Conservation (phyloP, 1,139 yeast genomes). For the Suhomyces taliae region DNA sequence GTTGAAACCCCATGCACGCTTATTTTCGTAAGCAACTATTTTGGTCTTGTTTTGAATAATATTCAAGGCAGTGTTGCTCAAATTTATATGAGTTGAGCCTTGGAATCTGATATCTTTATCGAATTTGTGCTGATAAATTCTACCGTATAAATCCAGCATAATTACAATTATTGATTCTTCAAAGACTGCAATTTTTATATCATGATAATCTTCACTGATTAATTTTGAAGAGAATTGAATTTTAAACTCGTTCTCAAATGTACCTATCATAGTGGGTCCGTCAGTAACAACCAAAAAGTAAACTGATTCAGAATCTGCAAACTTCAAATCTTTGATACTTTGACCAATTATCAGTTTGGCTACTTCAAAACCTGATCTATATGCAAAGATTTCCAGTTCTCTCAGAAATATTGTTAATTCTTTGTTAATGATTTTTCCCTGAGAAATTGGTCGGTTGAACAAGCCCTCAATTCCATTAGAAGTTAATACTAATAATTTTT, state of each 20-base stretch:
- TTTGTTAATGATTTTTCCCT: neutral
- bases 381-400: neutral
- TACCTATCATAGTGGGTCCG: neutral
- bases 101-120: neutral
- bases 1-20: neutral
- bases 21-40: neutral
- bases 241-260: neutral
- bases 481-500: neutral
- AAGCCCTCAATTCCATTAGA: neutral
- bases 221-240: neutral
- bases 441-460: neutral
- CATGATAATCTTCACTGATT: neutral
- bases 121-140: constrained; percentile 1
- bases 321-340: neutral
- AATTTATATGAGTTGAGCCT: neutral
- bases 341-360: neutral
- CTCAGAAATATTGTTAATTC: neutral
- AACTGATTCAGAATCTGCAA: neutral
- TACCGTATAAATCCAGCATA: constrained; percentile 4
- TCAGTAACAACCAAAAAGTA: neutral
- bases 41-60: neutral
- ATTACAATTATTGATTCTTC: neutral
- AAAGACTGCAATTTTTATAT: neutral
- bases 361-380: neutral
- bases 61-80: neutral